Evolutionary conservation across 2,329 filamentous ascomycete species (phyloP), one percentile per base, ranked within the genome.

Genomic region (Hirsutella thompsonii): DNA sequence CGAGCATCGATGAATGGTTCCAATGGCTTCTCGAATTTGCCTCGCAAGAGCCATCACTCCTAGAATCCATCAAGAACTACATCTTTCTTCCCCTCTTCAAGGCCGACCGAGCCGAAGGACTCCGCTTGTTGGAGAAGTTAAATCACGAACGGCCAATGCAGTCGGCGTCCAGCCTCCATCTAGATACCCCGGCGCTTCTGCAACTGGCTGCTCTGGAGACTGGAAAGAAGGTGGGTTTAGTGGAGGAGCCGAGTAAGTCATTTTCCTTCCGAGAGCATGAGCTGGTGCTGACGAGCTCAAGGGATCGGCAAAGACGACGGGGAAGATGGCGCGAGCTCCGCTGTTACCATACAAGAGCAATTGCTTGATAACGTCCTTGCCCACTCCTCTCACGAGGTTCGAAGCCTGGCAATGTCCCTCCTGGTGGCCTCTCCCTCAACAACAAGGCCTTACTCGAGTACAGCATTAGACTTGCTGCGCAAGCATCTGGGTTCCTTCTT

Each of bases 401-500:
- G 88, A 21, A 74, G 88, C 20, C 75, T 88, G n/a, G 85, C 85
- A 0, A 71, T 95, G 30, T 86, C 86, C 21, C 71, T 95, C 11
- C 70, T 94, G 8, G 76, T 87, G 11, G 79, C 81, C 9, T 90
- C 86, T 0, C 76, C 79, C 9, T 77, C 83, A 2, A 81, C 81
- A 1, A 87, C 83, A 3, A 78, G 76, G 40, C 82, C 87, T 1
- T 79, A 93, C 40, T 80, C 80, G 0, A 52, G 61, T 0, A 68
- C 65, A 9, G 72, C 80, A 0, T 66, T 95, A 3, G 57, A 62
- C 3, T 69, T 82, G 11, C 64, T 96, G 2, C 70, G 70, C 40
- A 67, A 64, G 28, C 77, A 85, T 44, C 62, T 96, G 3, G 70
- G 74, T 1, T 73, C 80, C 14, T 77, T 90, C 47, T 82, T 93